Evolutionary conservation across 2,329 filamentous ascomycete genomes (phyloP).

Genomic region (Tolypocladium tropicale): DNA sequence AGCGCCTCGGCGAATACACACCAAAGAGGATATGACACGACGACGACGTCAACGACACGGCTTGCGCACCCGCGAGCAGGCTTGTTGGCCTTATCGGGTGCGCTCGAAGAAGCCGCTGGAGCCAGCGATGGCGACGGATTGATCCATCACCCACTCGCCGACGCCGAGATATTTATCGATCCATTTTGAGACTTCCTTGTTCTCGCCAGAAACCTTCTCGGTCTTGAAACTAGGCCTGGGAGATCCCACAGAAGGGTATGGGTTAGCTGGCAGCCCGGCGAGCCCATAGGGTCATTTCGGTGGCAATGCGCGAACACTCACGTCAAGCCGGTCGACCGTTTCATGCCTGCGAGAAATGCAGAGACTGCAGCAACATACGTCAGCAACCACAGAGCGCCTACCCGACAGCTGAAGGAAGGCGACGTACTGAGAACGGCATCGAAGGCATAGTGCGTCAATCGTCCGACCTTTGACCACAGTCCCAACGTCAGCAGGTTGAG

Average conservation of each 20-base stretch:
- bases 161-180: constrained; percentile 88
- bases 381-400: background rate
- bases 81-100: constrained; percentile 48
- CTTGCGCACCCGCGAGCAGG: background rate
- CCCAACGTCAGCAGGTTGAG: constrained; percentile 60
- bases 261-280: constrained; percentile 9
- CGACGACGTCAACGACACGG: background rate
- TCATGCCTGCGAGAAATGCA: constrained; percentile 91
- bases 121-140: constrained; percentile 84
- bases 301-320: constrained; percentile 45
- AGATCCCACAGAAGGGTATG: constrained; percentile 18
- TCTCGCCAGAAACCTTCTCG: constrained; percentile 70
- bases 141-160: constrained; percentile 97
- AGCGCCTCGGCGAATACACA: background rate
- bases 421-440: constrained; percentile 82
- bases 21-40: background rate
- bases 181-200: constrained; percentile 76
- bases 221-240: constrained; percentile 72
- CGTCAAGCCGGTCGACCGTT: constrained; percentile 95
- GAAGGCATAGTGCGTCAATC: constrained; percentile 88
- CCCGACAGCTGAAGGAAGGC: background rate
- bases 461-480: constrained; percentile 73
- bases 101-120: constrained; percentile 87
- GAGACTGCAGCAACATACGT: constrained; percentile 54
- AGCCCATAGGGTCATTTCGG: background rate